Evolutionary conservation across 495 filamentous ascomycete genomes (phyloP).

Genomic region (Evernia prunastri): DNA sequence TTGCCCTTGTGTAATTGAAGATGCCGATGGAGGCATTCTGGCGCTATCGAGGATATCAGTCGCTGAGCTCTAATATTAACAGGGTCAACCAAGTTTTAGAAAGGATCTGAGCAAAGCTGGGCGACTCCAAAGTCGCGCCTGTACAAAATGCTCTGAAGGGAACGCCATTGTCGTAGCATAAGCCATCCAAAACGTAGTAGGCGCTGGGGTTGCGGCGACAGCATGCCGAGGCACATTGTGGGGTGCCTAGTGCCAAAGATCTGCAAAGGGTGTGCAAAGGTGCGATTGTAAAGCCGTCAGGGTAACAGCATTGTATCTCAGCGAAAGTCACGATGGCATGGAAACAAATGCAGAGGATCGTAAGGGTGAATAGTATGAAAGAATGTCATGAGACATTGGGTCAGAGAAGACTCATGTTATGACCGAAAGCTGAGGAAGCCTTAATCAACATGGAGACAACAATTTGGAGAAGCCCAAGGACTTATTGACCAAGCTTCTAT

Average conservation of each 20-base stretch:
- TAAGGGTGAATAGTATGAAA: neutral
- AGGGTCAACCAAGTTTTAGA: neutral
- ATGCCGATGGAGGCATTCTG: neutral
- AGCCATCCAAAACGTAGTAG: neutral
- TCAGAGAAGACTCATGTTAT: too few relatives aligned
- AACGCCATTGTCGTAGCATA: neutral
- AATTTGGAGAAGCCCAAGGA: too few relatives aligned
- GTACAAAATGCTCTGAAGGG: neutral
- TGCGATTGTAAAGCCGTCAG: neutral
- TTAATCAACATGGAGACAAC: too few relatives aligned
- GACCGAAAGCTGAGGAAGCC: too few relatives aligned
- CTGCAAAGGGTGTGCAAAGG: neutral
- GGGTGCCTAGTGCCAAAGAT: neutral
- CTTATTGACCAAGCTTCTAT: too few relatives aligned
- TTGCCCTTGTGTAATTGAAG: neutral
- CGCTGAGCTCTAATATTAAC: neutral
- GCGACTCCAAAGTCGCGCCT: neutral
- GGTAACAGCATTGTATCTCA: neutral
- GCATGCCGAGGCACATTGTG: neutral
- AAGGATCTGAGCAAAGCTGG: neutral
- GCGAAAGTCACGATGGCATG: neutral
- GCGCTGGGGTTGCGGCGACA: neutral
- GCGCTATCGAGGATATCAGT: neutral
- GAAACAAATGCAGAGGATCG: neutral
- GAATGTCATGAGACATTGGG: too few relatives aligned